phyloP scores from a whole-genome alignment of 306 rosid genomes.

The Pyrus communis region DNA sequence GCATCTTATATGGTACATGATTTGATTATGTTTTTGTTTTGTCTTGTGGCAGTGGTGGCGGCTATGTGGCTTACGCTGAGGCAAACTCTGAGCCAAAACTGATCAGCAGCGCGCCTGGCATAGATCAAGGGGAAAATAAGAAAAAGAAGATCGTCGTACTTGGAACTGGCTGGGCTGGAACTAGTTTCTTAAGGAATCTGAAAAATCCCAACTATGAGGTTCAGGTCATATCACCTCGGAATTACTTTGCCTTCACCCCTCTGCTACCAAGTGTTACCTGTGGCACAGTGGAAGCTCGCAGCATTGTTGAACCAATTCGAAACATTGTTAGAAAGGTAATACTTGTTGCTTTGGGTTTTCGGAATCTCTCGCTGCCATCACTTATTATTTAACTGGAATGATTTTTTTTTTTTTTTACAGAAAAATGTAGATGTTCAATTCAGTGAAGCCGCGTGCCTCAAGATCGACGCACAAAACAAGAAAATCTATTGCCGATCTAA shows the following conservation, averaged over 20 bases:
- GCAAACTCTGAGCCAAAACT: slow-evolving; percentile 29
- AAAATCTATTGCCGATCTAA: slow-evolving; percentile 70
- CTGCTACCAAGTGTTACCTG: slow-evolving; percentile 89
- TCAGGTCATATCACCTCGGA: slow-evolving; percentile 84
- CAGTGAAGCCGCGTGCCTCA: slow-evolving; percentile 81
- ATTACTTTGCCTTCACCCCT: slow-evolving; percentile 92
- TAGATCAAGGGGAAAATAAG: slow-evolving; percentile 29
- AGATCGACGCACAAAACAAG: slow-evolving; percentile 81
- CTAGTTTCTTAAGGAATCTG: slow-evolving; percentile 79
- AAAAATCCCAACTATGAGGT: slow-evolving; percentile 61
- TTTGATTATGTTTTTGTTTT: neutral
- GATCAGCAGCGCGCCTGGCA: slow-evolving; percentile 2
- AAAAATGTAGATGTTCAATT: slow-evolving; percentile 52
- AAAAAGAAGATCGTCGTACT: slow-evolving; percentile 84
- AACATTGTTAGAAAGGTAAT: slow-evolving; percentile 67
- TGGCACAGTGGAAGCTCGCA: slow-evolving; percentile 91
- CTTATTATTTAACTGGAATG: slow-evolving; percentile 1
- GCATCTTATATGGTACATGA: neutral
- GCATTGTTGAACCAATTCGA: slow-evolving; percentile 89
- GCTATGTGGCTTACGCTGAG: slow-evolving; percentile 62
- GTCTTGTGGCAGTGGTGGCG: slow-evolving; percentile 59
- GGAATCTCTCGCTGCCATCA: no score
- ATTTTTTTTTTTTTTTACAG: slow-evolving; percentile 36
- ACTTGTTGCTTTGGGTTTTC: neutral
- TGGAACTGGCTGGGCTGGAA: slow-evolving; percentile 99